Conservation (phyloP, 2,329 filamentous ascomycete genomes). For the Grosmannia serpens region DNA sequence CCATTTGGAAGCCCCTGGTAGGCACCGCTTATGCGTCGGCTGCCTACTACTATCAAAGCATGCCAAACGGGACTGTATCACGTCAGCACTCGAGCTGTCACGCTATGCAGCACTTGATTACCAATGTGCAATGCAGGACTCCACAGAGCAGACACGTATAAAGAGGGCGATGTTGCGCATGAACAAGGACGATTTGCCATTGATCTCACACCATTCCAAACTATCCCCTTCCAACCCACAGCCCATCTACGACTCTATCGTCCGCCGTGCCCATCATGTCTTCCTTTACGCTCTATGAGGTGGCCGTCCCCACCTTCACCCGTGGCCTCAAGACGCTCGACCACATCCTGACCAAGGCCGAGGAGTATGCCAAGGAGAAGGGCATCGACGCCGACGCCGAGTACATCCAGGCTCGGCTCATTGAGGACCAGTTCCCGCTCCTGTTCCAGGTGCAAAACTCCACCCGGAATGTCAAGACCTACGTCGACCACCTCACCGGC, state of each 20-base stretch:
- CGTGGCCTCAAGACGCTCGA: constrained; percentile 17
- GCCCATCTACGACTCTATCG: background rate
- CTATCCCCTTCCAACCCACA: background rate
- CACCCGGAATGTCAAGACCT: constrained; percentile 17
- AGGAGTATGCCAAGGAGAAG: constrained; percentile 18
- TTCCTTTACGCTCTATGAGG: constrained; percentile 18
- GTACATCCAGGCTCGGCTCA: constrained; percentile 16
- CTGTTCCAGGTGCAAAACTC: constrained; percentile 23
- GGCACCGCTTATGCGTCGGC: no score
- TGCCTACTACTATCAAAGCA: background rate
- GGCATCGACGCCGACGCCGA: constrained; percentile 14
- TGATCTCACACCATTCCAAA: background rate
- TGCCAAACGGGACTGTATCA: background rate
- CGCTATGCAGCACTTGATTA: background rate
- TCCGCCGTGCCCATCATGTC: constrained; percentile 13
- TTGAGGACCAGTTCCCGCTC: constrained; percentile 25
- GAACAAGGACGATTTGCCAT: background rate
- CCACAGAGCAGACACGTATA: background rate
- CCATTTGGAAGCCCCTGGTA: no score
- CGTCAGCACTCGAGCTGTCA: background rate
- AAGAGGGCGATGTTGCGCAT: background rate
- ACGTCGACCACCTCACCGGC: constrained; percentile 17
- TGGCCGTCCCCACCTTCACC: constrained; percentile 14
- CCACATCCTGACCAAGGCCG: constrained; percentile 20
- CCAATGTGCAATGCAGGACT: background rate